These are phyloP conservation scores for Knoxdaviesia proteae DNA, from an alignment of 2,329 filamentous ascomycete species.

Conservation along the genomic window DNA sequence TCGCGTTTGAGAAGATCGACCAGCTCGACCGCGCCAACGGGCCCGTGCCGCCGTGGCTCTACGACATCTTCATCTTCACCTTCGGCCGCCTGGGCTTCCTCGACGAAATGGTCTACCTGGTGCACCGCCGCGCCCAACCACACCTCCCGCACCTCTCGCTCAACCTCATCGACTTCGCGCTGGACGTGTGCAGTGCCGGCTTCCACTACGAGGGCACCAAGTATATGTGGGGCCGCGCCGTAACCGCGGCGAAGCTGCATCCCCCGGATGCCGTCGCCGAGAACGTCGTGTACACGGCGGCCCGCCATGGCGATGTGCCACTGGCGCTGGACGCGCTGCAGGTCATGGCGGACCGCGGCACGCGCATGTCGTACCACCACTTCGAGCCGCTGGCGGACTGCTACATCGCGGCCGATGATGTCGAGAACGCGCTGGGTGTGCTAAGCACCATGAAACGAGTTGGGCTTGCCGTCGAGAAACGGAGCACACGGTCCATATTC, in stretches of 20 bases:
- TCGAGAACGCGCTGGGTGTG: slow-evolving; percentile 45
- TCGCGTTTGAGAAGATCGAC: slow-evolving; percentile 52
- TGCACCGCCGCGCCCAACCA: slow-evolving; percentile 30
- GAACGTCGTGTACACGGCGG: slow-evolving; percentile 51
- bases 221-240: slow-evolving; percentile 50
- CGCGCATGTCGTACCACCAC: slow-evolving; percentile 42
- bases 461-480: slow-evolving; percentile 32
- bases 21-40: slow-evolving; percentile 37
- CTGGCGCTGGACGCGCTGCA: slow-evolving; percentile 55
- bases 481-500: slow-evolving; percentile 43
- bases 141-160: slow-evolving; percentile 14
- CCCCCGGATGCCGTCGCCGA: slow-evolving; percentile 40
- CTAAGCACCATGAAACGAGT: slow-evolving; percentile 54
- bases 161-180: slow-evolving; percentile 45
- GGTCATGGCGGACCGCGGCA: slow-evolving; percentile 35
- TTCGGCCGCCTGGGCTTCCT: slow-evolving; percentile 53
- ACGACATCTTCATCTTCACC: slow-evolving; percentile 55
- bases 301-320: slow-evolving; percentile 42
- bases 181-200: slow-evolving; percentile 52
- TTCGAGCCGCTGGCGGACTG: slow-evolving; percentile 63
- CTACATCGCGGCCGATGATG: slow-evolving; percentile 38
- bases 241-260: slow-evolving; percentile 21
- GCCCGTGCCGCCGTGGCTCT: slow-evolving; percentile 48
- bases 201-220: slow-evolving; percentile 42
- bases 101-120: slow-evolving; percentile 53